phyloP scores from a whole-genome alignment of 257 asterid species.

The Apocynum venetum region DNA sequence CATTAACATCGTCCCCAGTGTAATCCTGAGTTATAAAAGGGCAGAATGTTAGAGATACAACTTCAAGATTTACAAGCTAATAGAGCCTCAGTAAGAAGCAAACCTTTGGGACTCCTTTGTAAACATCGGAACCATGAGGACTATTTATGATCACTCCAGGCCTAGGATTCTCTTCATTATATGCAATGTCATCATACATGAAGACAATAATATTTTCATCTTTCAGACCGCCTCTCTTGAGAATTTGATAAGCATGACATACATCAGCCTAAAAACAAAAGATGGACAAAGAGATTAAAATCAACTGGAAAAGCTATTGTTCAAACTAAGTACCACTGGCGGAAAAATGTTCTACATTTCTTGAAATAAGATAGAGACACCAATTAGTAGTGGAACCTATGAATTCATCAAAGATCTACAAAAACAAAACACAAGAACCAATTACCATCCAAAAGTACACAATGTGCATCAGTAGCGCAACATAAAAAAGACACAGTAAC shows the following conservation, averaged over 20 bases:
- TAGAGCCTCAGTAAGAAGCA: constrained; percentile 11
- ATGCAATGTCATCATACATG: constrained; percentile 93
- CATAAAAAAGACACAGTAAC: neutral
- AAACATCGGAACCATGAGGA: constrained; percentile 84
- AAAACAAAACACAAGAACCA: neutral
- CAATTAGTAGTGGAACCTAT: neutral
- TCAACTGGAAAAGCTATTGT: neutral
- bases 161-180: constrained; percentile 69
- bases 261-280: constrained; percentile 69
- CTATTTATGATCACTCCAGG: constrained; percentile 84
- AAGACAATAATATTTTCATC: constrained; percentile 87
- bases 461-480: neutral
- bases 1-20: constrained; percentile 67
- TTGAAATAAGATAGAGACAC: neutral
- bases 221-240: constrained; percentile 81
- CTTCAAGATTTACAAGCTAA: constrained; percentile 12
- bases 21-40: constrained; percentile 64
- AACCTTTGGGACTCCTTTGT: constrained; percentile 96
- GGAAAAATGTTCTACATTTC: neutral
- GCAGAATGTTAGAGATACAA: constrained; percentile 20
- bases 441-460: neutral
- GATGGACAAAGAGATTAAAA: neutral
- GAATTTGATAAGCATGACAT: constrained; percentile 93
- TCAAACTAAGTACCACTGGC: neutral
- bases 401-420: neutral